phyloP scores from a whole-genome alignment of 768 basidiomycete genomes.

The Chalciporus piperatus region DNA sequence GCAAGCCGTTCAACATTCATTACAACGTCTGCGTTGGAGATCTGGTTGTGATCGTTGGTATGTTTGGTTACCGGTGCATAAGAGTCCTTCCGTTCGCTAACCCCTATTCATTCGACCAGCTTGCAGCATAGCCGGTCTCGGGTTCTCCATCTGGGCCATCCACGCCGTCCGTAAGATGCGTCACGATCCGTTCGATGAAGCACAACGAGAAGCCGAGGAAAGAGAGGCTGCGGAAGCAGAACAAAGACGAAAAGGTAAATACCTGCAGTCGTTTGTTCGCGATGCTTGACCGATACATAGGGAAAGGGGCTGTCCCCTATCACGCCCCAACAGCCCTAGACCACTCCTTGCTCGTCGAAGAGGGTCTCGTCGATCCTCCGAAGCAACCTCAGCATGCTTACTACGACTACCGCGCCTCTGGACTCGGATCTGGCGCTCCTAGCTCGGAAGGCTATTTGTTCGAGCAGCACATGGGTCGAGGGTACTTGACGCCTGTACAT shows the following conservation, averaged over 20 bases:
- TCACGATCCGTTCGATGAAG: constrained; percentile 4
- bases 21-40: constrained; percentile 23
- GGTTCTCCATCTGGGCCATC: constrained; percentile 19
- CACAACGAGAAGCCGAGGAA: not conserved
- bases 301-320: constrained; percentile 5
- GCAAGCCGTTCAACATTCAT: constrained; percentile 8
- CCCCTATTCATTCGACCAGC: not conserved
- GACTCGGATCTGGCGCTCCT: not conserved
- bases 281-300: not conserved
- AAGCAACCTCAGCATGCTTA: not conserved
- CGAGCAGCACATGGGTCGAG: not conserved
- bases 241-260: constrained; percentile 1
- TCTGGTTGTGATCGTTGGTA: constrained; percentile 22
- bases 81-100: not conserved
- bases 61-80: not conserved
- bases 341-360: not conserved
- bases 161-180: constrained; percentile 22
- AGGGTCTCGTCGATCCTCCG: constrained; percentile 5
- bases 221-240: not conserved
- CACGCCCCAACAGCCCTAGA: not conserved
- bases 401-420: not conserved
- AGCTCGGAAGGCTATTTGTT: too few relatives aligned
- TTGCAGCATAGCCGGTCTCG: constrained; percentile 17
- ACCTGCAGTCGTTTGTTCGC: not conserved
- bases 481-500: not conserved